Evolutionary conservation across 129 eudicot genomes (phyloP).

Genomic region (Centrapalus pauciflorus): DNA sequence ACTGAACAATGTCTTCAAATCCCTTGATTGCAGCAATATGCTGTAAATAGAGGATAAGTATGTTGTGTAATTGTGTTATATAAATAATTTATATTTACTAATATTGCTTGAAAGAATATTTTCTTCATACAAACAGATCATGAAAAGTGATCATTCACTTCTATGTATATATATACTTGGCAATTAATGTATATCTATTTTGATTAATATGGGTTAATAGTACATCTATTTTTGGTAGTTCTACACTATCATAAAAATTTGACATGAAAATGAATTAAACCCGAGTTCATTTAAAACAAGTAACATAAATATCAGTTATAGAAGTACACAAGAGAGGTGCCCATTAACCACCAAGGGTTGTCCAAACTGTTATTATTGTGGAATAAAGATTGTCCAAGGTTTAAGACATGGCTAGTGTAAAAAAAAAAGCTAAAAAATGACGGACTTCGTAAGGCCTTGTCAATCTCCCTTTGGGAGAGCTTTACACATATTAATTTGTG

Average conservation of each 20-base stretch:
- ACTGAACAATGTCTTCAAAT: constrained; percentile 43
- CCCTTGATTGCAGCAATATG: constrained; percentile 70
- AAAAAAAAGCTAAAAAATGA: no score
- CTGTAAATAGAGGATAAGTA: constrained; percentile 21
- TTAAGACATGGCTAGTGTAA: no score
- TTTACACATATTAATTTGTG: no score
- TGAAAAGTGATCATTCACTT: background rate
- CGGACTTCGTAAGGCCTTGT: no score
- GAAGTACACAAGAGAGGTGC: no score
- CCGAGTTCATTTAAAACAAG: background rate
- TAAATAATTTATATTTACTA: background rate
- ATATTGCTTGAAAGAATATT: background rate
- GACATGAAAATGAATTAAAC: no score
- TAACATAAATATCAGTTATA: background rate
- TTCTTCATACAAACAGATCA: background rate
- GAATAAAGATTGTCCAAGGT: no score
- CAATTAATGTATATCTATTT: background rate
- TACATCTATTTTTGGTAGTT: background rate
- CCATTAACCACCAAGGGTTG: no score
- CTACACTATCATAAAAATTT: background rate
- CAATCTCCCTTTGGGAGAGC: no score
- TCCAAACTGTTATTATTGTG: no score
- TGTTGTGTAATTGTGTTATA: background rate
- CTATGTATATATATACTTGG: background rate
- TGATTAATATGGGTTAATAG: background rate